These are phyloP conservation scores for Trametes cinnabarina DNA, from an alignment of 768 basidiomycete species.

Conservation along the genomic window DNA sequence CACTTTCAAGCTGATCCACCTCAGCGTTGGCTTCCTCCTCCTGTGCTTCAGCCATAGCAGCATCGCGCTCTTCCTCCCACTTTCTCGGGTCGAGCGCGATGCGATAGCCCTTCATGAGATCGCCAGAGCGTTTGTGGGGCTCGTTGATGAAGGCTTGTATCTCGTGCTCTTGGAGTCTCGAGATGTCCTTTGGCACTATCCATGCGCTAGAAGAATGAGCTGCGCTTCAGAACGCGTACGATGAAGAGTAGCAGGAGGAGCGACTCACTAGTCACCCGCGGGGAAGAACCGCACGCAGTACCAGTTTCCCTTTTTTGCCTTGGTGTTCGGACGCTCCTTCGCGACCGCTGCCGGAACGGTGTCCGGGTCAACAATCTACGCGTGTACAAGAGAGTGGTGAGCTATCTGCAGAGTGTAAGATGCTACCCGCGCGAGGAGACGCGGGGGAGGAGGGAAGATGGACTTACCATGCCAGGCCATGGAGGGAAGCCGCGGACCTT, in stretches of 20 bases:
- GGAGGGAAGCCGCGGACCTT: constrained; percentile 93
- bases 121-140: constrained; percentile 71
- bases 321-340: constrained; percentile 60
- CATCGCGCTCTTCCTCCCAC: constrained; percentile 54
- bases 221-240: constrained; percentile 9
- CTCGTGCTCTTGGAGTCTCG: constrained; percentile 70
- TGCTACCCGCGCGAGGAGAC: constrained; percentile 17
- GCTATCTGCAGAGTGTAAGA: not conserved
- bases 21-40: constrained; percentile 56
- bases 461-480: constrained; percentile 92
- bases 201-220: constrained; percentile 60
- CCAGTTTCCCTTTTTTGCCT: constrained; percentile 65
- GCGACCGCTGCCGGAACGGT: constrained; percentile 57
- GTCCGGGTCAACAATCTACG: constrained; percentile 78
- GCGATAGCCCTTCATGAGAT: constrained; percentile 73
- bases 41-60: constrained; percentile 31
- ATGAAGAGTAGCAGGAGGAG: constrained; percentile 5
- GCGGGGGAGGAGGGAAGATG: constrained; percentile 20
- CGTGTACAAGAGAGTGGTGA: constrained; percentile 9
- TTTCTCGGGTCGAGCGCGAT: constrained; percentile 71
- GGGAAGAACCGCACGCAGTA: constrained; percentile 91
- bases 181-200: constrained; percentile 80
- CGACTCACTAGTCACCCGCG: constrained; percentile 84
- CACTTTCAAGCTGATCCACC: constrained; percentile 64
- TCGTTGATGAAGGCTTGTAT: constrained; percentile 82